These are phyloP conservation scores for Wickerhamomyces strasburgensis DNA, from an alignment of 805 yeast species.

Conservation along the genomic window DNA sequence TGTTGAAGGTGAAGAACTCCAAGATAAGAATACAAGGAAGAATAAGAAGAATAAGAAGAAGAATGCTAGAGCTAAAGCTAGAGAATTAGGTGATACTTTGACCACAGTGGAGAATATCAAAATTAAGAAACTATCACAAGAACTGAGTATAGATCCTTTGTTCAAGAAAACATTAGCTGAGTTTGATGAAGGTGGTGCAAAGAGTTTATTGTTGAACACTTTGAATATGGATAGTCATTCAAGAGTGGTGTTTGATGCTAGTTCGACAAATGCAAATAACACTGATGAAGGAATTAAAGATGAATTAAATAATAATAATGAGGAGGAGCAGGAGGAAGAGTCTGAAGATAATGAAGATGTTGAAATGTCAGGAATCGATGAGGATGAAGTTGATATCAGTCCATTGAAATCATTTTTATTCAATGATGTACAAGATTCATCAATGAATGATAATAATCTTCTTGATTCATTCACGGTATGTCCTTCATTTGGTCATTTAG, in stretches of 20 bases:
- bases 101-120: conserved; percentile 46
- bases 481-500: conserved; percentile 64
- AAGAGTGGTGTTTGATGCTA: conserved; percentile 64
- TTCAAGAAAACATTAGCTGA: conserved; percentile 72
- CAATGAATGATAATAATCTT: conserved; percentile 7
- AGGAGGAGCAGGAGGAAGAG: conserved; percentile 14
- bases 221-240: conserved; percentile 48
- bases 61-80: conserved; percentile 25
- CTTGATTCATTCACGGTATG: conserved; percentile 44
- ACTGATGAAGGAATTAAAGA: conserved; percentile 14
- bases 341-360: conserved; percentile 25
- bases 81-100: conserved; percentile 38
- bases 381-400: conserved; percentile 25
- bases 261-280: conserved; percentile 20
- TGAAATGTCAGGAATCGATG: conserved; percentile 14
- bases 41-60: conserved; percentile 23
- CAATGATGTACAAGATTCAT: conserved; percentile 16
- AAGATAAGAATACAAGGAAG: conserved; percentile 9
- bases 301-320: conserved; percentile 2
- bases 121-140: conserved; percentile 55
- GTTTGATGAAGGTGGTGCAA: conserved; percentile 82
- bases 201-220: conserved; percentile 59
- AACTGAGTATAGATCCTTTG: conserved; percentile 62
- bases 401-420: conserved; percentile 24
- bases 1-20: not conserved